These are phyloP conservation scores for Ceratocystiopsis minuta DNA, from an alignment of 2,329 filamentous ascomycete species.

Conservation along the genomic window DNA sequence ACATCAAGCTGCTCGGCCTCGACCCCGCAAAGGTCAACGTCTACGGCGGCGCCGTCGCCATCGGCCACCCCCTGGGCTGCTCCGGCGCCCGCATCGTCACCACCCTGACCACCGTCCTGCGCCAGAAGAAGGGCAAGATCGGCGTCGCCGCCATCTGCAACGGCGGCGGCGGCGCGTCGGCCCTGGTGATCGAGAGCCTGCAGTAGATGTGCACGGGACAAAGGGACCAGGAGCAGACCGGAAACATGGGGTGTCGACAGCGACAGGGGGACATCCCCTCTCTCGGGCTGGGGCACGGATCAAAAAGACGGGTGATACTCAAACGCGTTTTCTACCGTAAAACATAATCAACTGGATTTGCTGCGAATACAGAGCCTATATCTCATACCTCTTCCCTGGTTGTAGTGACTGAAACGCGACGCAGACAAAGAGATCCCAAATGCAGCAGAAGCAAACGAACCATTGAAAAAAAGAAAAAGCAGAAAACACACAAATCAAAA, in stretches of 20 bases:
- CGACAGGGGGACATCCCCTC: too few relatives aligned
- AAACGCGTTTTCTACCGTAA: background rate
- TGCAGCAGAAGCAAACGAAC: background rate
- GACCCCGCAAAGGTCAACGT: constrained; percentile 80
- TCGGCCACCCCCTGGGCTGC: constrained; percentile 86
- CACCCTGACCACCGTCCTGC: constrained; percentile 73
- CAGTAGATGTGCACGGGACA: constrained; percentile 22
- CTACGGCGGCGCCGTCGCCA: constrained; percentile 84
- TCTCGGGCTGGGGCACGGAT: too few relatives aligned
- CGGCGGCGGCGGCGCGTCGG: constrained; percentile 86
- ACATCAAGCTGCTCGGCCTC: constrained; percentile 78
- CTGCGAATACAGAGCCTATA: background rate
- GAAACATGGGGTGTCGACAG: too few relatives aligned
- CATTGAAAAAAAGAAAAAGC: background rate
- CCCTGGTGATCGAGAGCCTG: constrained; percentile 70
- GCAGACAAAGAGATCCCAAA: background rate
- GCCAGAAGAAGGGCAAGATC: constrained; percentile 82
- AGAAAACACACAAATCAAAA: background rate
- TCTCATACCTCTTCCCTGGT: too few relatives aligned
- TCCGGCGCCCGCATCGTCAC: constrained; percentile 88
- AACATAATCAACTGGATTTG: background rate
- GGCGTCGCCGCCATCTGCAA: constrained; percentile 95
- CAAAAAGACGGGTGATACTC: too few relatives aligned
- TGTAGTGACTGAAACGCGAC: background rate
- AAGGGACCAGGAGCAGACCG: too few relatives aligned